Conservation (phyloP, 1,284 basidiomycete genomes). For the Ustilago shanxiensis region DNA sequence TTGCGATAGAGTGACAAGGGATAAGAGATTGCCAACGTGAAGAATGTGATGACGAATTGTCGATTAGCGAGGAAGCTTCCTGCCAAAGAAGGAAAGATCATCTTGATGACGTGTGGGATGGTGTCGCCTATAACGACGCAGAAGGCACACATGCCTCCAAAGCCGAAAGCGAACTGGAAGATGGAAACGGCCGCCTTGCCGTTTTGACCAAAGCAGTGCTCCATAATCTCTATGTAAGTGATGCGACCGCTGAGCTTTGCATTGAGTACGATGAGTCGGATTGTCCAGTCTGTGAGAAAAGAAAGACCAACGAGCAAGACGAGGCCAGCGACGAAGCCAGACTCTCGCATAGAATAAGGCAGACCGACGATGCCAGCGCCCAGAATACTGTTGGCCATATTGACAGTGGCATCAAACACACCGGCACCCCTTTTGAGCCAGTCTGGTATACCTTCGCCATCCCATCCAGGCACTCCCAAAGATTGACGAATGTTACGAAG, state of each 20-base stretch:
- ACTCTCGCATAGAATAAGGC: conserved; percentile 91
- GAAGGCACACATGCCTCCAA: conserved; percentile 79
- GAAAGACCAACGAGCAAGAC: conserved; percentile 84
- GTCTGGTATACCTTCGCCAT: conserved; percentile 70
- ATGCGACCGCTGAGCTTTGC: conserved; percentile 92
- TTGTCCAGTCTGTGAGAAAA: conserved; percentile 95
- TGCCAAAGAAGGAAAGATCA: conserved; percentile 84
- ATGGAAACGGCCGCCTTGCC: conserved; percentile 85
- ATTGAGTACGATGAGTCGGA: conserved; percentile 88
- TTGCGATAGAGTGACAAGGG: conserved; percentile 95
- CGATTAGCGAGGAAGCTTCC: conserved; percentile 84
- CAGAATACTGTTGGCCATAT: conserved; percentile 96
- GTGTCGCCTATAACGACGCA: conserved; percentile 80
- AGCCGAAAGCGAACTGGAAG: conserved; percentile 97
- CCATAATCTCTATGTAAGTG: conserved; percentile 97
- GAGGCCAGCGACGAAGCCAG: conserved; percentile 90
- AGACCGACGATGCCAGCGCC: conserved; percentile 82
- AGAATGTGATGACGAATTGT: conserved; percentile 81
- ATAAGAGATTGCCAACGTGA: conserved; percentile 76
- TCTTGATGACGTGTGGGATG: conserved; percentile 89
- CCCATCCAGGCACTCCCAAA: conserved; percentile 71
- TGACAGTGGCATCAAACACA: conserved; percentile 85
- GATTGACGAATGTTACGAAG: conserved; percentile 54
- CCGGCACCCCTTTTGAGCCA: conserved; percentile 77
- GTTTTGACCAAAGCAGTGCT: conserved; percentile 86